Evolutionary conservation across 179 eudicot species (phyloP), one percentile per base, ranked within the genome.

Genomic region (Silene vulgaris): DNA sequence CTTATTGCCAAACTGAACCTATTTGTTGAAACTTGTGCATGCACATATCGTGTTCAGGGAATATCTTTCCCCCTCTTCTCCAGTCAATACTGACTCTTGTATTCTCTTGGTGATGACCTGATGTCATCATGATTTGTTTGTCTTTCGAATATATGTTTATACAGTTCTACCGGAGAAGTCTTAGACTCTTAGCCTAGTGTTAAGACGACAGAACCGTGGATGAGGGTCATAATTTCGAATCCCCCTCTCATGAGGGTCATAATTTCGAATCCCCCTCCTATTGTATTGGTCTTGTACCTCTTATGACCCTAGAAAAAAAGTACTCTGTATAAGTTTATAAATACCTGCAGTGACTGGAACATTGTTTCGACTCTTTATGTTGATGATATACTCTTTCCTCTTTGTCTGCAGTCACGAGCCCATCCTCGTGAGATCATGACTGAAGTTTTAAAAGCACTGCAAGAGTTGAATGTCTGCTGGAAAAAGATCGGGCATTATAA

Each of bases 371-470:
- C 19, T 3, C 40, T 65, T 65, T 52, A 52, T 52, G 59, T 11
- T 52, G 59, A 52, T 14, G 14, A 65, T 79, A 20, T 75, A 5
- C 17, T 70, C 14, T 57, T 43, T 35, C 62, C 16, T 76, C 5
- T 76, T 48, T 83, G 57, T 20, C 35, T 76, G 71, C 85, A 93
- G 98, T 93, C 96, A 20, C 93, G 93, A 83, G 98, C 97, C 52
- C 91, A 87, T 80, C 98, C 98, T 37, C 93, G 93, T 59, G 90
- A 91, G 83, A 88, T 91, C 75, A 91, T 93, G 98, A 87, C 88
- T 5, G 98, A 93, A 83, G 97, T 91, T 76, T 82, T 93, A 56
- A 93, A 87, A 82, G 97, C 96, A 79, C 84, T 93, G 77, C 96
- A 86, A 81, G 96, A 91, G 78, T 69, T 93, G 81, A 89, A 93